These are phyloP conservation scores for Penicillium sumatraense DNA, from an alignment of 2,329 filamentous ascomycete genomes.

Conservation along the genomic window DNA sequence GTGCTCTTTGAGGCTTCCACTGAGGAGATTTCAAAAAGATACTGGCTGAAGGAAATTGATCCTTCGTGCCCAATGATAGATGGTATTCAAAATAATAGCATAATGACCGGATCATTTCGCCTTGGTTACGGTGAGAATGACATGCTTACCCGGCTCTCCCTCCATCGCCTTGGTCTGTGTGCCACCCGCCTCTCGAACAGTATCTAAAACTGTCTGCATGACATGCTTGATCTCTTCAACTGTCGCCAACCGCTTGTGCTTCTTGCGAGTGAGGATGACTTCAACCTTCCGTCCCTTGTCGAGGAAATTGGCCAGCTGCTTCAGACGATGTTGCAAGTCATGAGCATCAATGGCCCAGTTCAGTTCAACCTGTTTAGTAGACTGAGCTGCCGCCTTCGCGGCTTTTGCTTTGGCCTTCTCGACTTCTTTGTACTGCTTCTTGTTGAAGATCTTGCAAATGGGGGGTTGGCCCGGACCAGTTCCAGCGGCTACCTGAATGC, in stretches of 20 bases:
- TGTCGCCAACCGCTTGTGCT: constrained; percentile 63
- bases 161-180: constrained; percentile 48
- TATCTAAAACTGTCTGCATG: constrained; percentile 55
- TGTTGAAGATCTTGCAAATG: constrained; percentile 71
- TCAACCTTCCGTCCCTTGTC: constrained; percentile 76
- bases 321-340: constrained; percentile 74
- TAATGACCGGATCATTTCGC: too few species aligned
- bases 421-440: constrained; percentile 36
- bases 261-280: constrained; percentile 71
- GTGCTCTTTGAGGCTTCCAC: too few species aligned
- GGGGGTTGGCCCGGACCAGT: constrained; percentile 48
- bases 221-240: constrained; percentile 65
- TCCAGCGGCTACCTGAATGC: constrained; percentile 54
- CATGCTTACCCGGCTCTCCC: constrained; percentile 44
- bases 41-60: too few species aligned
- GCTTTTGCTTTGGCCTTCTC: constrained; percentile 35
- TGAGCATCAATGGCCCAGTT: constrained; percentile 83
- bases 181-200: constrained; percentile 48
- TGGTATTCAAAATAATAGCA: too few species aligned
- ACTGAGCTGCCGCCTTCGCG: constrained; percentile 46
- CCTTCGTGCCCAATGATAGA: not conserved
- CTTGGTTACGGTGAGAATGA: constrained; percentile 44
- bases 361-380: constrained; percentile 77
- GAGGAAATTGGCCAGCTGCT: constrained; percentile 70
- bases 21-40: too few species aligned